Percentiles rank a stretch among this genome's conserved stretches.
Conservation (phyloP, 1,284 basidiomycete species). For the Cutaneotrichosporon sp. region DNA sequence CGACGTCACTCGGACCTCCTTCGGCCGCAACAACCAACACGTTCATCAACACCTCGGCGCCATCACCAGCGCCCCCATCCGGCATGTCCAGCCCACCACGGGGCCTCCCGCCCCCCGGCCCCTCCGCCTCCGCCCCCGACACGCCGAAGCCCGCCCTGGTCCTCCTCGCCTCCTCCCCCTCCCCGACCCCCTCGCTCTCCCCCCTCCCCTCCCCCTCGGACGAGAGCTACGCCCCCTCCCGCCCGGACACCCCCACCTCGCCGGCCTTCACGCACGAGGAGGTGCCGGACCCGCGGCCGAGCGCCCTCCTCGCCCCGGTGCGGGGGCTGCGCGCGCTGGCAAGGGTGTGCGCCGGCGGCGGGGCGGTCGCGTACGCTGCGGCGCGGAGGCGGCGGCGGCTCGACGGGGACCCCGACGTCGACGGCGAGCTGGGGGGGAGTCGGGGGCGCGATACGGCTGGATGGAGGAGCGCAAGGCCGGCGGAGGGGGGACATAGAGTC, state of each 20-base stretch:
- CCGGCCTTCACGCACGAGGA: neutral
- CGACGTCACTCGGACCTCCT: neutral
- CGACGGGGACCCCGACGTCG: slow-evolving; percentile 8
- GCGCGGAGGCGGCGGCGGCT: slow-evolving; percentile 7
- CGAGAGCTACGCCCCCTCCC: neutral
- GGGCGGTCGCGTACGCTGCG: slow-evolving; percentile 1
- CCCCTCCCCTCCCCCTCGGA: neutral
- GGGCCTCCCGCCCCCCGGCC: neutral
- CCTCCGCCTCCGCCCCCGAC: neutral
- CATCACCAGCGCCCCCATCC: neutral
- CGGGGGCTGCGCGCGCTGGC: slow-evolving; percentile 14
- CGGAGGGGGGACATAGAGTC: neutral
- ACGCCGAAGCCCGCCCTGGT: neutral
- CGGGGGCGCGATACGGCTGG: neutral
- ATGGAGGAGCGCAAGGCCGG: neutral
- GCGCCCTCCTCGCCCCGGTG: slow-evolving; percentile 1
- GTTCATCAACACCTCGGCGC: too few relatives aligned
- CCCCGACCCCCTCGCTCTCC: slow-evolving; percentile 3
- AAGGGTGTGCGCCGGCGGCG: slow-evolving; percentile 18
- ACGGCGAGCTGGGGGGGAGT: neutral
- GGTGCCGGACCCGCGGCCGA: neutral
- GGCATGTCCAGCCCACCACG: neutral
- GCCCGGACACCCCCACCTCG: neutral
- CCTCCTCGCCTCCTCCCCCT: slow-evolving; percentile 12
- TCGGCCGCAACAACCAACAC: too few relatives aligned